Percentiles rank a stretch among this genome's conserved stretches.
These are phyloP conservation scores for Theobroma cacao DNA, from an alignment of 345 rosid species.

Conservation along the genomic window DNA sequence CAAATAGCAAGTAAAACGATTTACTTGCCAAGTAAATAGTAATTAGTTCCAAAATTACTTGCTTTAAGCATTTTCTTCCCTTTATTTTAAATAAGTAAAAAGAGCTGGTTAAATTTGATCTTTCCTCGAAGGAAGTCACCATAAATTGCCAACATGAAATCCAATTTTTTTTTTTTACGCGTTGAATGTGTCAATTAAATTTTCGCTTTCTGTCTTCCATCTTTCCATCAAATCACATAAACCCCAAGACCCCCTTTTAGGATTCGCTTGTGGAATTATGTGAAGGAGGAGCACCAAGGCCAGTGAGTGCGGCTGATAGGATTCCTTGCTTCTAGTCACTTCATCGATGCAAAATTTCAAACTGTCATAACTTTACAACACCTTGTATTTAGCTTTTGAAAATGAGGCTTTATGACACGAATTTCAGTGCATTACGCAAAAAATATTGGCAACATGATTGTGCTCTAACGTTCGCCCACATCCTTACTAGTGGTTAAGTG, in stretches of 20 bases:
- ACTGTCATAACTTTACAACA: not conserved
- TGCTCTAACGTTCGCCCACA: not conserved
- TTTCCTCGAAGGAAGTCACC: no score
- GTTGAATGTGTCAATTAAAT: not conserved
- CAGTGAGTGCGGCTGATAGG: no score
- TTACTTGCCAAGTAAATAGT: no score
- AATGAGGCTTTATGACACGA: not conserved
- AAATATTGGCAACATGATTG: not conserved
- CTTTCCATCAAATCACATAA: no score
- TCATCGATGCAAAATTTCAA: not conserved
- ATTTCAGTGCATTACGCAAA: not conserved
- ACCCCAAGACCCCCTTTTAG: no score
- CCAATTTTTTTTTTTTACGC: not conserved
- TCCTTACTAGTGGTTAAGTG: not conserved
- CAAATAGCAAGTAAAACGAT: no score
- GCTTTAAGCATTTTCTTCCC: no score
- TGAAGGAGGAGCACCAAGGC: not conserved
- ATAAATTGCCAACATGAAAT: no score
- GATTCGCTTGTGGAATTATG: not conserved
- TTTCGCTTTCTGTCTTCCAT: not conserved
- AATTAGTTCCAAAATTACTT: no score
- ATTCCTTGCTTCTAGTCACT: no score
- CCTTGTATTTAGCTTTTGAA: not conserved
- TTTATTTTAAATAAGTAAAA: no score
- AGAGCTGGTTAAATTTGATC: no score